Evolutionary conservation across 768 basidiomycete species (phyloP).

Genomic region (Hemileccinum impolitum): DNA sequence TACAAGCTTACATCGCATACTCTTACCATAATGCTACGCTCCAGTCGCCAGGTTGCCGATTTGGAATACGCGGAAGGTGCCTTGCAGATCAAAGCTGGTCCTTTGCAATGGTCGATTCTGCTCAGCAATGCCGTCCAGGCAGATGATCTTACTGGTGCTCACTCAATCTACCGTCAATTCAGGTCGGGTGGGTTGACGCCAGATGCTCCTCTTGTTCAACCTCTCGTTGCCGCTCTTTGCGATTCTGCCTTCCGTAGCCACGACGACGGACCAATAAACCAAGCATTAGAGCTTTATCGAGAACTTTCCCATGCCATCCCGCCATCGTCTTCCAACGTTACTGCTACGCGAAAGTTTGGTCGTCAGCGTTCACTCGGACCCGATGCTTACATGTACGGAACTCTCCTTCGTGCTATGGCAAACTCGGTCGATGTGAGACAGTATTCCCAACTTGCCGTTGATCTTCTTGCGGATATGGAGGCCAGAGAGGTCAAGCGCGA

Average conservation of each 20-base stretch:
- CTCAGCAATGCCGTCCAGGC: constrained; percentile 47
- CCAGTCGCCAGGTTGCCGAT: constrained; percentile 39
- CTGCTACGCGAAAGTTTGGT: constrained; percentile 17
- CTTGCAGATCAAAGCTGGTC: constrained; percentile 39
- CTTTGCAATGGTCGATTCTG: constrained; percentile 52
- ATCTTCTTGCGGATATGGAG: constrained; percentile 67
- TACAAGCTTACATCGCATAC: constrained; percentile 32
- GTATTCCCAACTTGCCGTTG: constrained; percentile 45
- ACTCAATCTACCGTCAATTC: constrained; percentile 49
- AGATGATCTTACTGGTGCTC: constrained; percentile 38
- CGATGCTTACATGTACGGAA: constrained; percentile 52
- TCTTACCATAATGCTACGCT: constrained; percentile 41
- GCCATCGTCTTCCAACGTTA: constrained; percentile 13
- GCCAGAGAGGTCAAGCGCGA: constrained; percentile 43
- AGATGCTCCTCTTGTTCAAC: constrained; percentile 50
- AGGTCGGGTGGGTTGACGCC: constrained; percentile 42
- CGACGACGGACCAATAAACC: constrained; percentile 44
- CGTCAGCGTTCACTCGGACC: constrained; percentile 41
- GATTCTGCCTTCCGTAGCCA: constrained; percentile 32
- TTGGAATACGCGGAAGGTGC: constrained; percentile 40
- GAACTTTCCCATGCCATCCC: constrained; percentile 41
- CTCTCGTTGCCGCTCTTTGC: constrained; percentile 52
- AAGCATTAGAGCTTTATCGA: constrained; percentile 51
- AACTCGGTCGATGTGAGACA: constrained; percentile 44
- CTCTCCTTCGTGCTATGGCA: constrained; percentile 46